phyloP scores from a whole-genome alignment of 2,329 filamentous ascomycete species.

The Alternaria sp. region DNA sequence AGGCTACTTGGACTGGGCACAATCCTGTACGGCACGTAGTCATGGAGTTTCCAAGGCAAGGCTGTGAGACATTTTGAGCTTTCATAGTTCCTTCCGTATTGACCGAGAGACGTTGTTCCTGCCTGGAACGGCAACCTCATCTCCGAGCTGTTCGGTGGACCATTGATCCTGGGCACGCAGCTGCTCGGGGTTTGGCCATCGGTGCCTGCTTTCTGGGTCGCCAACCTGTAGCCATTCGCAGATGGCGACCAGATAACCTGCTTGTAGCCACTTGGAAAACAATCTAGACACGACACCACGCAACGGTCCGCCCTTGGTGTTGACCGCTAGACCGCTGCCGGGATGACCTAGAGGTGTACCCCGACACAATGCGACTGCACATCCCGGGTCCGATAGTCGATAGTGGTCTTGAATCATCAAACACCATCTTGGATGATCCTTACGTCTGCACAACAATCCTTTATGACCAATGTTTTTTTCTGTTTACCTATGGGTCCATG shows the following conservation, averaged over 20 bases:
- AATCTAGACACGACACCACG: conserved; percentile 6
- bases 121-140: conserved; percentile 7
- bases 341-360: background rate
- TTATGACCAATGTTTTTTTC: background rate
- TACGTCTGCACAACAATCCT: conserved; percentile 1
- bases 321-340: background rate
- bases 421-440: conserved; percentile 1
- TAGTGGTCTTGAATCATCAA: conserved; percentile 5
- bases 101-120: conserved; percentile 1
- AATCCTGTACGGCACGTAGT: background rate
- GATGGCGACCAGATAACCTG: background rate
- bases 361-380: background rate
- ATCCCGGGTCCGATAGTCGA: background rate
- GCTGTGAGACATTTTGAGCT: background rate
- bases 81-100: background rate
- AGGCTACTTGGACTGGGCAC: background rate
- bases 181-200: background rate
- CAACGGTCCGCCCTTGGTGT: conserved; percentile 1
- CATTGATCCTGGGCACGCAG: background rate
- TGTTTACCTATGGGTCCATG: background rate
- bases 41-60: background rate
- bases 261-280: background rate
- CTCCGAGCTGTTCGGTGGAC: conserved; percentile 2
- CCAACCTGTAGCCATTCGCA: background rate
- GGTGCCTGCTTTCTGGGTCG: background rate